Percentiles rank a stretch among this genome's conserved stretches.
Conservation (phyloP, 2,329 filamentous ascomycete genomes). For the Trichoderma sp. region DNA sequence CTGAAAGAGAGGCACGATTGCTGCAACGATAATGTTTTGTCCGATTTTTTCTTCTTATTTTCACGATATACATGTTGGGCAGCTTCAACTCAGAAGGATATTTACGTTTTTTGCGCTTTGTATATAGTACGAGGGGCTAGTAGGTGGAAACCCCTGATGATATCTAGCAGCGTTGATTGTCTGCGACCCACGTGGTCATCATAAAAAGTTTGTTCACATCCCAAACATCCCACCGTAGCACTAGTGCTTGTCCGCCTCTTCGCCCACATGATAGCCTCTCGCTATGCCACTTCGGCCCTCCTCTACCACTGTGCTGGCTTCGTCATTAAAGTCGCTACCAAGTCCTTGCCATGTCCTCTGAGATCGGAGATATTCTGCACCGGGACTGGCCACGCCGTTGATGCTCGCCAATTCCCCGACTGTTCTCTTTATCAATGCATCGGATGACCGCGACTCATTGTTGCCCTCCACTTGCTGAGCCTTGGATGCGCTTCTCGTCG, state of each 20-base stretch:
- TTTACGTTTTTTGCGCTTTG: not conserved
- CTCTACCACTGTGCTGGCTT: conserved; percentile 70
- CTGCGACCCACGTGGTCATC: not conserved
- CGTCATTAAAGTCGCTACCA: conserved; percentile 76
- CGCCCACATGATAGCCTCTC: conserved; percentile 80
- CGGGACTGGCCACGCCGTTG: conserved; percentile 85
- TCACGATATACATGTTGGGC: not conserved
- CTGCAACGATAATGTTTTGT: not conserved
- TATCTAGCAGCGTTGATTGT: not conserved
- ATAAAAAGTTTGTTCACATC: not conserved
- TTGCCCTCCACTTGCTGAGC: conserved; percentile 25
- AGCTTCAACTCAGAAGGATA: not conserved
- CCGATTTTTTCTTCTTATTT: not conserved
- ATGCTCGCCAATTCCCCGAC: conserved; percentile 73
- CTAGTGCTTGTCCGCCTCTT: conserved; percentile 44
- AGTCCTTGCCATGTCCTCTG: conserved; percentile 89
- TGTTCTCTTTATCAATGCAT: conserved; percentile 58
- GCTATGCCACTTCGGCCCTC: conserved; percentile 87
- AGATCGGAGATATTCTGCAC: conserved; percentile 80
- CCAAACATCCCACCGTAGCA: not conserved
- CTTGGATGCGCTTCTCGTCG: conserved; percentile 30
- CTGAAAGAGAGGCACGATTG: not conserved
- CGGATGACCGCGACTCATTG: conserved; percentile 19
- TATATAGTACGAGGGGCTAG: conserved; percentile 4
- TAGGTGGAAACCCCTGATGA: not conserved